Evolutionary conservation across 2,329 filamentous ascomycete species (phyloP), one percentile per base, ranked within the genome.

Genomic region (Neonectria ditissima): DNA sequence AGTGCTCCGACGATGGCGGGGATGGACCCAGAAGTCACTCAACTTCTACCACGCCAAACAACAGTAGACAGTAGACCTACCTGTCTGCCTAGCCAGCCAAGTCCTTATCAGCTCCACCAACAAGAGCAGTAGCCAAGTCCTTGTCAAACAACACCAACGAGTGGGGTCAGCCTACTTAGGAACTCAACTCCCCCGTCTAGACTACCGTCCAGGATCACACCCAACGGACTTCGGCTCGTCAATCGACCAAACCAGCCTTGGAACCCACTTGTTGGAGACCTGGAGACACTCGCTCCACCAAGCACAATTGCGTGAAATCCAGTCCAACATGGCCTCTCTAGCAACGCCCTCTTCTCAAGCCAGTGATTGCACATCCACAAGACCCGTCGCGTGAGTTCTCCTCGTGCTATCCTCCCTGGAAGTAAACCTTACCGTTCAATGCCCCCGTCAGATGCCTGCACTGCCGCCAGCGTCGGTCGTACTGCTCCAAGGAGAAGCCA

Each of bases 401-500:
- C 24, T 16, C 22, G 9, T 28, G 18, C 26, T 24, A 7, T 57
- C 4, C n/a, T 30, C 32, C 13, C 2, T 10, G n/a, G 10, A 10
- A 11, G 2, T 14, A 14, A 14, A 11, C 47, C 47, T 50, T n/a
- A 50, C 47, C 10, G 4, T 2, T 11, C 2, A 18, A 11, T 20
- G n/a, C 6, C 10, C 18, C 47, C 10, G 45, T 18, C 7, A 80
- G 78, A 3, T 80, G 78, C 56, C 66, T 77, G 2, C 70, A 74
- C 16, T 80, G 78, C 59, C 75, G 78, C 5, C 71, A 74, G 24
- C 70, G 78, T 11, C 73, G 76, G 5, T 77, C 77, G 0, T 78
- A 74, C 43, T 80, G 78, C 67, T 78, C 77, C 18, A 80, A 79
- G 55, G 76, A 80, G 13, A 76, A 75, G 48, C 78, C 78, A 2